phyloP scores from a whole-genome alignment of 78 protist genomes.

The Protostelium mycophagum region DNA sequence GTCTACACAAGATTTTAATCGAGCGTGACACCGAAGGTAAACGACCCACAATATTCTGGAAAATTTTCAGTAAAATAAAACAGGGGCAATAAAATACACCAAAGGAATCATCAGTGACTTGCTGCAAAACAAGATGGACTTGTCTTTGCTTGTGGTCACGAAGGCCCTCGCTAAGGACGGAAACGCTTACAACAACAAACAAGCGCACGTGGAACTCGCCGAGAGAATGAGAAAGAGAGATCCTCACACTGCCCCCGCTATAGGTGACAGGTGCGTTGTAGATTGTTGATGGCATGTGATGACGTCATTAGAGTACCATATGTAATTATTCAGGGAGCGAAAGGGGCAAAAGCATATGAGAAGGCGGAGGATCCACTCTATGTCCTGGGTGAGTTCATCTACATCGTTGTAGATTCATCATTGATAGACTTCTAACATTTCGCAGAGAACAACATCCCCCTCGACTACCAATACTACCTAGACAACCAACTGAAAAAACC shows the following conservation, averaged over 20 bases:
- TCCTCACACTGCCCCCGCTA: conserved; percentile 87
- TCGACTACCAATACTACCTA: conserved; percentile 95
- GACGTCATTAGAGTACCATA: conserved; percentile 99
- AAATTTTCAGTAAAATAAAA: not conserved
- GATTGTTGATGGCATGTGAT: no score
- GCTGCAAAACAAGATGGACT: conserved; percentile 90
- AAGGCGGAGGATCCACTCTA: conserved; percentile 98
- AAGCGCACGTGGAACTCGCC: conserved; percentile 98
- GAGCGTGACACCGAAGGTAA: conserved; percentile 65
- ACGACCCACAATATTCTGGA: conserved; percentile 56
- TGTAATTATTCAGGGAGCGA: conserved; percentile 89
- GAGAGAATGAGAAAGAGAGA: conserved; percentile 94
- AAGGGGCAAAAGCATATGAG: conserved; percentile 90
- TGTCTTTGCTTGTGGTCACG: conserved; percentile 95
- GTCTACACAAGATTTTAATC: conserved; percentile 79
- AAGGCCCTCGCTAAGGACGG: conserved; percentile 81
- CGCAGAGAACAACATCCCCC: conserved; percentile 90
- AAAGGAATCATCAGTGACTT: conserved; percentile 86
- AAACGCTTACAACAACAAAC: conserved; percentile 48
- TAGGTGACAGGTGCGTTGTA: no score
- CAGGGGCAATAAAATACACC: conserved; percentile 35
- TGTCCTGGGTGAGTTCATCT: no score
- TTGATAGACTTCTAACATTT: no score
- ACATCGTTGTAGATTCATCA: no score
- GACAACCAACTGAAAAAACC: conserved; percentile 95